A percentile compares a stretch with the other conserved stretches of the same genome.
These are phyloP conservation scores for Cercospora beticola DNA, from an alignment of 2,329 filamentous ascomycete species.

Conservation along the genomic window DNA sequence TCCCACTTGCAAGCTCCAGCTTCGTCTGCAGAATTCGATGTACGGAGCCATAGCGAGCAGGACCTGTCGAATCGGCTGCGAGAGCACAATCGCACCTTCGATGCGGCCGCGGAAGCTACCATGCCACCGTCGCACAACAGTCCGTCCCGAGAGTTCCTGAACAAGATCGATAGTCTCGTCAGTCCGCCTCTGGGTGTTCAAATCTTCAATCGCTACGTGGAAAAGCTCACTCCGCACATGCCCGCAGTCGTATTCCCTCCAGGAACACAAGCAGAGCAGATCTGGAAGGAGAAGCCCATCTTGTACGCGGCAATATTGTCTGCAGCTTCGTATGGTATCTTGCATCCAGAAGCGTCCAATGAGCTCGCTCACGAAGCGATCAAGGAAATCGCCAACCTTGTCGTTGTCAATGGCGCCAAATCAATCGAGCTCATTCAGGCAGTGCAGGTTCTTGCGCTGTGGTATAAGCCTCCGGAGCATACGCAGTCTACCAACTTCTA, in stretches of 20 bases:
- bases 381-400: constrained; percentile 69
- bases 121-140: constrained; percentile 24
- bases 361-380: constrained; percentile 68
- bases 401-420: constrained; percentile 75
- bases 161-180: constrained; percentile 49
- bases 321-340: constrained; percentile 52
- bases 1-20: neutral
- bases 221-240: constrained; percentile 55
- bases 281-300: constrained; percentile 59
- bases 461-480: constrained; percentile 81
- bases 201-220: constrained; percentile 58
- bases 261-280: constrained; percentile 53
- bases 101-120: constrained; percentile 25
- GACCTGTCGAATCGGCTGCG: constrained; percentile 6
- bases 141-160: constrained; percentile 33
- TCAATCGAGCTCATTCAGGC: constrained; percentile 80
- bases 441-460: constrained; percentile 71
- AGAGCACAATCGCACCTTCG: constrained; percentile 7
- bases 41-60: constrained; percentile 10
- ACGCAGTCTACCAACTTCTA: constrained; percentile 89
- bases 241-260: constrained; percentile 59
- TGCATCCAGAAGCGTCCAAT: constrained; percentile 58
- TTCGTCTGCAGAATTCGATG: neutral
- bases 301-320: constrained; percentile 60
- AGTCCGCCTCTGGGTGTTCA: constrained; percentile 52